Evolutionary conservation across 2,329 filamentous ascomycete genomes (phyloP), one percentile per base, ranked within the genome.

Genomic region (Epichloe bromicola): DNA sequence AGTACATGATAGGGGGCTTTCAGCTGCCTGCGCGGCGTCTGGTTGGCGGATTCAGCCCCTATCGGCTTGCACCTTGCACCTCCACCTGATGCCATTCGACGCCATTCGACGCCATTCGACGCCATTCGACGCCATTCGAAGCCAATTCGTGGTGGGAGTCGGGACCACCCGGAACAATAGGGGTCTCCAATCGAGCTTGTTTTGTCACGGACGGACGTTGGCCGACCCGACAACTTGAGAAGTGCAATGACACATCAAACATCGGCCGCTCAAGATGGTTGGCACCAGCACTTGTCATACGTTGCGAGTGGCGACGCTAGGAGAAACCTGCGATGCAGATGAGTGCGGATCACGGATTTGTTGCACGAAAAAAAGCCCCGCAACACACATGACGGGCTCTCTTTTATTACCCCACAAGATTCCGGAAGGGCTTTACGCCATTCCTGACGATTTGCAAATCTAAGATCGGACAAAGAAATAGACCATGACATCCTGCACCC

Each of bases 301-400:
- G 58, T 85, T 86, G 42, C 79, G 70, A 4, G 67, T 74, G 23
- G 75, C 67, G 5, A 85, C 70, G 1, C 75, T 80, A 0, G 82
- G 82, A 7, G 65, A 65, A 65, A 30, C 70, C 59, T 57, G 34
- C 36, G 14, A 33, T 14, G n/a, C 39, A 48, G 41, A 23, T 23
- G 6, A 23, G 23, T 23, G 23, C 23, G 5, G 23, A 23, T 6
- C 2, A 23, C 23, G 23, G 23, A 23, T 23, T 20, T 88, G 57
- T 72, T 75, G 69, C 85, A 88, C 2, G 82, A 86, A 62, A 83
- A 88, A 50, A 88, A 70, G 39, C 72, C 77, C 50, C 15, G n/a
- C 23, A 33, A 48, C 23, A 12, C 6, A 42, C 46, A 39, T 17
- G n/a, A 40, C 33, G 36, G 23, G 10, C 36, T 20, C 46, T 30